Evolutionary conservation across 176 grass and related monocot genomes (phyloP).

Genomic region (Poa pratensis): DNA sequence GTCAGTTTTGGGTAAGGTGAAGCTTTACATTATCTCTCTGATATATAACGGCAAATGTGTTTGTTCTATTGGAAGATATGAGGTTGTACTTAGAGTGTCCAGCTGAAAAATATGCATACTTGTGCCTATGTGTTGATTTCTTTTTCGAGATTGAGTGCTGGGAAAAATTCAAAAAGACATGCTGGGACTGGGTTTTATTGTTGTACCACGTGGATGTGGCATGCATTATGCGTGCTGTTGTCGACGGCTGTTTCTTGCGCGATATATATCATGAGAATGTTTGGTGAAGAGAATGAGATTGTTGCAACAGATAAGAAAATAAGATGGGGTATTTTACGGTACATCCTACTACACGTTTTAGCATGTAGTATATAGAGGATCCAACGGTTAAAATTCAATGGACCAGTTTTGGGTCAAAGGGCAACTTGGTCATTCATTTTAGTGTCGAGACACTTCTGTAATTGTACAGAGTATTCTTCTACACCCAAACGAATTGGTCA

Average conservation of each 20-base stretch:
- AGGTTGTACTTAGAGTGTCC: neutral
- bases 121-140: neutral
- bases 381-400: too few species aligned
- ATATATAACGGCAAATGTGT: neutral
- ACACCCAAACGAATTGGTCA: too few species aligned
- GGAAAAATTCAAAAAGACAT: too few species aligned
- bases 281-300: neutral
- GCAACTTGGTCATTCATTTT: too few species aligned
- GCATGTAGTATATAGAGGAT: too few species aligned
- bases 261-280: neutral
- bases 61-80: neutral
- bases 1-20: neutral
- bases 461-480: too few species aligned
- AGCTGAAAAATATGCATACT: neutral
- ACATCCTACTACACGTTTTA: too few species aligned
- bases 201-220: neutral
- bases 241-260: neutral
- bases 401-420: too few species aligned
- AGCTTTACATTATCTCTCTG: neutral
- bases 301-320: neutral
- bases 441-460: too few species aligned
- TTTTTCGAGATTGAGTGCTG: neutral
- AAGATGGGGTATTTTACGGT: too few species aligned
- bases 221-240: neutral
- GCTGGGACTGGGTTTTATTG: neutral